Base-by-base conservation (phyloP, 345 rosid genomes). In the Syzygium aromaticum region DNA sequence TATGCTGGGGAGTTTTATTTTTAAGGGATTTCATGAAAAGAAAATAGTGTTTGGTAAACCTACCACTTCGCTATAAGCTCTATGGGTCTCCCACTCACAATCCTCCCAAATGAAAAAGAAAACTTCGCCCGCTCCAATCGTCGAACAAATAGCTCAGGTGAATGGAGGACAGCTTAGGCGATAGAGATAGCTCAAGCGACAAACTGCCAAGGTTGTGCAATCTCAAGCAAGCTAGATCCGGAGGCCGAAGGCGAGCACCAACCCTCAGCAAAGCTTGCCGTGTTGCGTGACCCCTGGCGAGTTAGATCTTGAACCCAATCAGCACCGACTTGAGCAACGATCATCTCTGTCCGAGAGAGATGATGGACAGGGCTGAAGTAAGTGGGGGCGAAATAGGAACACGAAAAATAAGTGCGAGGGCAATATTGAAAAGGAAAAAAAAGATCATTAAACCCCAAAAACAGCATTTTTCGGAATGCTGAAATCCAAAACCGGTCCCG, bases 251-350 rank as follows among this genome's bases (percentile, higher is more conserved):
- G 78, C 10, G 23, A 64, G 11, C 23, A 33, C 8, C 40, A 11
- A 30, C 11, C 43, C 6, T 67, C 17, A 6, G 11, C 0, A 0
- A 30, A 0, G 46, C 23, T 17, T 16, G 23, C 23, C 4, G 46
- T 23, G 4, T 67, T 30, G 43, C 17, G 8, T 0, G 9, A 33
- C 46, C 23, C 13, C 13, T n/a, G 38, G 38, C 14, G 30, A 61
- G 73, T 14, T 7, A 12, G 30, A 61, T n/a, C n/a, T 67, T 12
- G 78, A 67, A 33, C 78, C 4, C 0, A 0, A 1, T 3, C 1
- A 67, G 80, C 1, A 13, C 8, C 0, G 13, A 17, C 46, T 1
- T 67, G 13, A 67, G 25, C 4, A 30, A 17, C 10, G 25, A 8
- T 61, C 38, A 0, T 67, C 46, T 67, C 78, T 10, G 5, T 67